These are phyloP conservation scores for Scytalidium lignicola DNA, from an alignment of 2,329 filamentous ascomycete species.

Conservation along the genomic window DNA sequence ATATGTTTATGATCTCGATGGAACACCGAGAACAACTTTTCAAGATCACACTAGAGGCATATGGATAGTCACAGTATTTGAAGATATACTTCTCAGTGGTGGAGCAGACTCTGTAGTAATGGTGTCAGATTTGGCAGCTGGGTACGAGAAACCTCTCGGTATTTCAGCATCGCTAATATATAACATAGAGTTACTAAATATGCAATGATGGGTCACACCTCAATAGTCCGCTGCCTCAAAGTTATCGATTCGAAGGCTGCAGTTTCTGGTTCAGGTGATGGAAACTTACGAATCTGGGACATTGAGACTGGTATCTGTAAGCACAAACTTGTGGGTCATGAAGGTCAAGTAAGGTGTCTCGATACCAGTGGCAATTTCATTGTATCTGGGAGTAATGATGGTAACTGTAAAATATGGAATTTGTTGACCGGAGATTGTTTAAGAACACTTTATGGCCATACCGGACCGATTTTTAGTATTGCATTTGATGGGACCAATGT, in stretches of 20 bases:
- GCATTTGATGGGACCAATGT: background rate
- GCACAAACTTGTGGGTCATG: background rate
- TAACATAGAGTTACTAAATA: background rate
- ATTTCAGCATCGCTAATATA: background rate
- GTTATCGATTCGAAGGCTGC: background rate
- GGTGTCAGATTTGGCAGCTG: background rate
- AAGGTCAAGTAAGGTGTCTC: background rate
- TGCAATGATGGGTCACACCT: background rate
- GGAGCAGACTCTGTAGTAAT: background rate
- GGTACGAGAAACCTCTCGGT: background rate
- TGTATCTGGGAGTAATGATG: background rate
- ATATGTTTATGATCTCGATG: background rate
- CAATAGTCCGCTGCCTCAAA: background rate
- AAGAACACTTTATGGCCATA: background rate
- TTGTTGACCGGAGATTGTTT: background rate
- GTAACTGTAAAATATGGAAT: background rate
- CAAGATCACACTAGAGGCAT: background rate
- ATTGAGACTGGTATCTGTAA: background rate
- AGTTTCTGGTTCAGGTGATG: background rate
- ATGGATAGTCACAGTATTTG: background rate
- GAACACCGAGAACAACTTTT: background rate
- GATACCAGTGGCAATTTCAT: background rate
- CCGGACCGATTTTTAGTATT: background rate
- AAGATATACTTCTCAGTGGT: background rate
- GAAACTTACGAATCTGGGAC: background rate